phyloP scores from a whole-genome alignment of 805 yeast species.

The Hemisphaericaspora nanyangensis region DNA sequence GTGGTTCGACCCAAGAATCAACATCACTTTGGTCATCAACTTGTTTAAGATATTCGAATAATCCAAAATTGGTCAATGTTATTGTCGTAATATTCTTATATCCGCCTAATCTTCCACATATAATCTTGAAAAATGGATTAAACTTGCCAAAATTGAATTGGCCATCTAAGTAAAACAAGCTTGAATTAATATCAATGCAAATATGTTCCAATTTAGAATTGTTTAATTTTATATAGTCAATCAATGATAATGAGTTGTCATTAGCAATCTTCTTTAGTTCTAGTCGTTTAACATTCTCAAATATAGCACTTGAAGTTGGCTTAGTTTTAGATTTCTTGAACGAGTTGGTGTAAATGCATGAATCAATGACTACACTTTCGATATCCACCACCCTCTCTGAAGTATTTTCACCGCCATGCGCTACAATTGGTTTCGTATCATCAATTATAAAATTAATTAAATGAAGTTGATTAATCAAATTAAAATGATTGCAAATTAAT shows the following conservation, averaged over 20 bases:
- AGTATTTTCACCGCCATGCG: no score
- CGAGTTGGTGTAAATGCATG: conserved; percentile 20
- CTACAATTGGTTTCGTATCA: conserved; percentile 22
- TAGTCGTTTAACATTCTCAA: conserved; percentile 35
- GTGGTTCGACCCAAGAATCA: conserved; percentile 18
- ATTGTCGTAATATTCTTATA: conserved; percentile 24
- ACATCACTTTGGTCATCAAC: conserved; percentile 13
- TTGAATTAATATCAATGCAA: conserved; percentile 47
- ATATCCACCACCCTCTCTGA: conserved; percentile 20
- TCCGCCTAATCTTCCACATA: conserved; percentile 34
- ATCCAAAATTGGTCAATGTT: conserved; percentile 29
- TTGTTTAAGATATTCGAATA: conserved; percentile 16
- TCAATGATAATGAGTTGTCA: conserved; percentile 45
- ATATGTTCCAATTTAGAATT: conserved; percentile 31
- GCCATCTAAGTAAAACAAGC: conserved; percentile 29
- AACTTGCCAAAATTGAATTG: conserved; percentile 29
- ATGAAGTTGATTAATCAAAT: conserved; percentile 36
- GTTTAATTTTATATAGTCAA: conserved; percentile 41
- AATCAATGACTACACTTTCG: conserved; percentile 16
- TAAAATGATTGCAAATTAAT: conserved; percentile 40
- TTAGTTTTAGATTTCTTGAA: conserved; percentile 12
- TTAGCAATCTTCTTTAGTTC: conserved; percentile 36
- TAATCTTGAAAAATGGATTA: conserved; percentile 23
- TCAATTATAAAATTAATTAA: conserved; percentile 49
- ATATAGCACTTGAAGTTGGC: conserved; percentile 25